Percentiles rank a stretch among this genome's conserved stretches.
These are phyloP conservation scores for Komagataella pastoris DNA, from an alignment of 805 yeast species.

Conservation along the genomic window DNA sequence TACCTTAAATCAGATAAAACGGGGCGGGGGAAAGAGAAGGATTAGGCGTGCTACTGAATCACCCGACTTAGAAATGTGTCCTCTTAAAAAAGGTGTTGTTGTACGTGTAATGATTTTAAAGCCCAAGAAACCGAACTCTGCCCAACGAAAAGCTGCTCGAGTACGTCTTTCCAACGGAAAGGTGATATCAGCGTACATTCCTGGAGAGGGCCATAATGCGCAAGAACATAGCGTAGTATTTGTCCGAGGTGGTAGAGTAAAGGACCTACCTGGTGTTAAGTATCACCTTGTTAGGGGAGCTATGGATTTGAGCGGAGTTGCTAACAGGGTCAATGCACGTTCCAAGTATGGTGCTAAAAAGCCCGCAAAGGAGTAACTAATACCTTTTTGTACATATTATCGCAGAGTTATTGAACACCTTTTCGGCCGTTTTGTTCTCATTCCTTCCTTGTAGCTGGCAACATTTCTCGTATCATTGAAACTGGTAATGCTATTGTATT, in stretches of 20 bases:
- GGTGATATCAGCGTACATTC: conserved; percentile 83
- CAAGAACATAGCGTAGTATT: conserved; percentile 95
- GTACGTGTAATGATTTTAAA: conserved; percentile 87
- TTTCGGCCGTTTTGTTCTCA: too few relatives aligned
- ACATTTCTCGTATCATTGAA: too few relatives aligned
- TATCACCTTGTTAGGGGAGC: conserved; percentile 91
- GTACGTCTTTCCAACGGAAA: conserved; percentile 87
- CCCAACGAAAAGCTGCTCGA: conserved; percentile 93
- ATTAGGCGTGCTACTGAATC: conserved; percentile 37
- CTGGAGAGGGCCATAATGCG: conserved; percentile 97
- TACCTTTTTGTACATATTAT: conserved; percentile 1
- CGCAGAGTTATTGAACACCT: too few relatives aligned
- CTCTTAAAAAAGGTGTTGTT: conserved; percentile 88
- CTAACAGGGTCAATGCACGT: conserved; percentile 80
- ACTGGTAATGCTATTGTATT: too few relatives aligned
- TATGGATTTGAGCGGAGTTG: conserved; percentile 88
- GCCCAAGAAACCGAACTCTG: conserved; percentile 98
- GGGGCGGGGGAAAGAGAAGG: conserved; percentile 37
- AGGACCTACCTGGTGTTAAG: conserved; percentile 97
- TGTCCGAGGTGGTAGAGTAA: conserved; percentile 97
- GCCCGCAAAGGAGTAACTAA: conserved; percentile 32
- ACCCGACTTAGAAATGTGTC: conserved; percentile 75
- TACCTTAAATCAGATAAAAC: conserved; percentile 65
- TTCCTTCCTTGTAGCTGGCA: too few relatives aligned
- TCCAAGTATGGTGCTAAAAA: conserved; percentile 90